Conservation (phyloP, 192 early-diverging fungal genomes). For the Coemansia sp. region DNA sequence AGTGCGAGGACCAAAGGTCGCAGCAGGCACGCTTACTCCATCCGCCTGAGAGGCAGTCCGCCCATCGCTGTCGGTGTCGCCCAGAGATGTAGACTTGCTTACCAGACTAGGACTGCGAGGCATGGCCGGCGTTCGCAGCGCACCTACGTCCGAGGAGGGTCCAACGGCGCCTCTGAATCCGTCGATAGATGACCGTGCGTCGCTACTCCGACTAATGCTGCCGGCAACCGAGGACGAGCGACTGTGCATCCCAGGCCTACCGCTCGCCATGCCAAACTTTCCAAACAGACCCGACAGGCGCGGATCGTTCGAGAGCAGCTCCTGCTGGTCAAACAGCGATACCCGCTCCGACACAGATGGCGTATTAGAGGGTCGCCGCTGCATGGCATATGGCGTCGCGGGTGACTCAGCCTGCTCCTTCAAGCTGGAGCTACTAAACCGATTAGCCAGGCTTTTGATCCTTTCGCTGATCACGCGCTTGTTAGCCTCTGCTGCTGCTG, state of each 20-base stretch:
- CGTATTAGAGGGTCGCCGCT: slow-evolving; percentile 45
- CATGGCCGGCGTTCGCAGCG: neutral
- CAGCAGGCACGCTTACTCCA: neutral
- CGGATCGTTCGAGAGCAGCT: slow-evolving; percentile 25
- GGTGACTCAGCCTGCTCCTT: slow-evolving; percentile 17
- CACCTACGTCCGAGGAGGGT: neutral
- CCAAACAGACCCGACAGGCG: slow-evolving; percentile 39
- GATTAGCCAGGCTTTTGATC: slow-evolving; percentile 43
- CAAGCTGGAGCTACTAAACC: slow-evolving; percentile 47
- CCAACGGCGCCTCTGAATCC: neutral
- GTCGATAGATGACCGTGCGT: slow-evolving; percentile 1
- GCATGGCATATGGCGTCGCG: slow-evolving; percentile 11
- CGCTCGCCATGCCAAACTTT: slow-evolving; percentile 35
- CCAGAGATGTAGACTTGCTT: neutral
- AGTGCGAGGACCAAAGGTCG: neutral
- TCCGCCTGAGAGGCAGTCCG: neutral
- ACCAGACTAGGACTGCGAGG: neutral
- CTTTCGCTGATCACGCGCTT: slow-evolving; percentile 50
- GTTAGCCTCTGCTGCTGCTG: slow-evolving; percentile 12
- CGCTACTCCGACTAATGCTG: slow-evolving; percentile 3
- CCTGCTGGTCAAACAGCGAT: slow-evolving; percentile 39
- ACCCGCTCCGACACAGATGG: slow-evolving; percentile 51
- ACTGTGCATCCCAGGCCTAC: slow-evolving; percentile 21
- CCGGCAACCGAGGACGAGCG: slow-evolving; percentile 38
- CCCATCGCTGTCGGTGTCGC: neutral